Evolutionary conservation across 176 grass and related monocot species (phyloP), one percentile per base, ranked within the genome.

Genomic region (Juncus inflexus): DNA sequence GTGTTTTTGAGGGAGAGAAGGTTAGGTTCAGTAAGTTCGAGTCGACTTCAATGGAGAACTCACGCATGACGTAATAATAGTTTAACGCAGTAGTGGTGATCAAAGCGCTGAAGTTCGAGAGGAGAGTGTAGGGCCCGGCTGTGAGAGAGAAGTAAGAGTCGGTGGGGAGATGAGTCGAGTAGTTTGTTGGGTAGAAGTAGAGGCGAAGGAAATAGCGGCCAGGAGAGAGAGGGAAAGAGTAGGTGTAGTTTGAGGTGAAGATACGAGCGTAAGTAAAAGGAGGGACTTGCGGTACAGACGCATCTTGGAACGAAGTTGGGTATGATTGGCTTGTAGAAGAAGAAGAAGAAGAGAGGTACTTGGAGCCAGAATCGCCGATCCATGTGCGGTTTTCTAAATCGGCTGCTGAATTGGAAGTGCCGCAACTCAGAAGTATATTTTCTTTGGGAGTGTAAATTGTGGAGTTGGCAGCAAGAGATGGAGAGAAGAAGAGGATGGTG

Each of bases 201-300:
- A 95, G 90, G 50, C 86, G 86, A 6, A 95, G 0, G 11, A 87
- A 95, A 51, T 90, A 42, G 3, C 81, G 71, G 12, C 91, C 87
- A 1, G 68, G 38, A 6, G 1, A 66, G 10, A 95, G 67, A 6
- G 73, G 64, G 58, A 95, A 87, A 3, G 78, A 74, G 50, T 87
- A 90, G n/a, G 91, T 85, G 72, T 85, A 90, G 0, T 65, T 68
- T 42, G 76, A 73, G 37, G 76, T 78, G 72, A 95, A 87, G 37
- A 91, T 45, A 12, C 80, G 77, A 10, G 77, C 77, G 9, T 42
- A 61, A 53, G 50, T 36, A 52, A 67, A 91, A 35, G 85, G 85
- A 1, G 69, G 12, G 0, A 0, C 2, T 5, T 73, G 40, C 5
- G 83, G 83, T 38, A 84, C 60, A 0, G 37, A 67, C 9, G 77